phyloP scores from a whole-genome alignment of 2,329 filamentous ascomycete genomes.

The Furcasterigmium furcatum region DNA sequence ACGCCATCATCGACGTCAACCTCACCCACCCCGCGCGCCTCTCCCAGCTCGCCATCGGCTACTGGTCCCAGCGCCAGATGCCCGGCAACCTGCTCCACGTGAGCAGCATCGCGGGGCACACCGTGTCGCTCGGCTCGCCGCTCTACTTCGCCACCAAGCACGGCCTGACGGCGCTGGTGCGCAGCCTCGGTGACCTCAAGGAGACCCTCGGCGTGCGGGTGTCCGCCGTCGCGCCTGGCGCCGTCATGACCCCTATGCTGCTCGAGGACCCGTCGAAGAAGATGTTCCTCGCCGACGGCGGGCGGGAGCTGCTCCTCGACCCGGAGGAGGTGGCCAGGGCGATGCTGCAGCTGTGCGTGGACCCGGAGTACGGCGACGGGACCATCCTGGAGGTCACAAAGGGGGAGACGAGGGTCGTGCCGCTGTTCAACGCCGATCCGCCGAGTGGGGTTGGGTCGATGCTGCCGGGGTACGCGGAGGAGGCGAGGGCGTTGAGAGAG shows the following conservation, averaged over 20 bases:
- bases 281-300: constrained; percentile 17
- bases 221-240: constrained; percentile 27
- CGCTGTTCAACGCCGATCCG: constrained; percentile 19
- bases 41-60: constrained; percentile 31
- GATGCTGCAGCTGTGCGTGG: constrained; percentile 21
- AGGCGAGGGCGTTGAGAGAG: constrained; percentile 15
- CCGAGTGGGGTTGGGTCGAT: constrained; percentile 16
- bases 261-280: constrained; percentile 25
- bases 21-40: constrained; percentile 30
- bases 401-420: constrained; percentile 20
- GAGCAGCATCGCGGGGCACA: constrained; percentile 29
- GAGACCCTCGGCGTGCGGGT: constrained; percentile 27
- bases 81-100: constrained; percentile 26
- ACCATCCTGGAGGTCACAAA: constrained; percentile 26
- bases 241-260: constrained; percentile 29
- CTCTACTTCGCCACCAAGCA: constrained; percentile 33
- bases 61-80: constrained; percentile 27
- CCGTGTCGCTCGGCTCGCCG: constrained; percentile 22
- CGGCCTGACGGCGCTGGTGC: constrained; percentile 31
- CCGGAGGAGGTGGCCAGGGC: constrained; percentile 25
- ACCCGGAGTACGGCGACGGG: constrained; percentile 17
- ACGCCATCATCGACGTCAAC: constrained; percentile 31
- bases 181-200: constrained; percentile 22
- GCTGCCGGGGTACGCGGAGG: constrained; percentile 19
- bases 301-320: constrained; percentile 19